Conservation (phyloP, 768 basidiomycete species). For the Kwoniella heveanensis region DNA sequence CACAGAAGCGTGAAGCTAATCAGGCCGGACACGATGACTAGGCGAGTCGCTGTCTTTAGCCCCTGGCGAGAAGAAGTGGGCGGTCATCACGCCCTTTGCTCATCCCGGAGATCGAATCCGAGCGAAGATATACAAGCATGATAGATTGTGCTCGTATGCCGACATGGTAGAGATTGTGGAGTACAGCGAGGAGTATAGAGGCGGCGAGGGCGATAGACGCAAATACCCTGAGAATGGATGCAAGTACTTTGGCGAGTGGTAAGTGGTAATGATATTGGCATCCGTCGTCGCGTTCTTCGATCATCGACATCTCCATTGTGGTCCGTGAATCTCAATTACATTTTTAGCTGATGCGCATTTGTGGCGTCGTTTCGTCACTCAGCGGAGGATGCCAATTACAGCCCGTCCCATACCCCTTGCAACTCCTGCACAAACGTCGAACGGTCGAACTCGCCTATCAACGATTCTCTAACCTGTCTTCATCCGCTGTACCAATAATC, state of each 20-base stretch:
- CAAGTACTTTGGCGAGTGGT: conserved; percentile 84
- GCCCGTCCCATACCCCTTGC: conserved; percentile 80
- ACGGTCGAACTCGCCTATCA: conserved; percentile 46
- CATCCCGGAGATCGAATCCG: conserved; percentile 80
- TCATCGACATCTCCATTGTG: too few species aligned
- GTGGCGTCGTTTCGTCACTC: not conserved
- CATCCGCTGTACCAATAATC: conserved; percentile 66
- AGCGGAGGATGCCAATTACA: conserved; percentile 88
- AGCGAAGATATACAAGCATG: conserved; percentile 70
- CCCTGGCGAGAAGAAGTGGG: conserved; percentile 70
- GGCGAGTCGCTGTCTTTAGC: conserved; percentile 35
- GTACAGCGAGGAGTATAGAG: conserved; percentile 39
- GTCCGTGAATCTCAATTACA: too few species aligned
- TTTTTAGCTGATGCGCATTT: too few species aligned
- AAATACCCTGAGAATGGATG: conserved; percentile 71
- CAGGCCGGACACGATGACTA: too few species aligned
- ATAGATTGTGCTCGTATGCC: conserved; percentile 70
- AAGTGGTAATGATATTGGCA: too few species aligned
- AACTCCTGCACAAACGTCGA: conserved; percentile 73
- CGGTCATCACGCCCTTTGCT: conserved; percentile 77
- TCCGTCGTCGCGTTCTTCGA: too few species aligned
- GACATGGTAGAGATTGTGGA: conserved; percentile 58
- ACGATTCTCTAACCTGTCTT: conserved; percentile 58
- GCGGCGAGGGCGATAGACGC: conserved; percentile 62
- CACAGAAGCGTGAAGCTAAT: too few species aligned